Percentiles rank a stretch among this genome's conserved stretches.
phyloP scores from a whole-genome alignment of 2,329 filamentous ascomycete species.

The Mycosphaerella sp. region DNA sequence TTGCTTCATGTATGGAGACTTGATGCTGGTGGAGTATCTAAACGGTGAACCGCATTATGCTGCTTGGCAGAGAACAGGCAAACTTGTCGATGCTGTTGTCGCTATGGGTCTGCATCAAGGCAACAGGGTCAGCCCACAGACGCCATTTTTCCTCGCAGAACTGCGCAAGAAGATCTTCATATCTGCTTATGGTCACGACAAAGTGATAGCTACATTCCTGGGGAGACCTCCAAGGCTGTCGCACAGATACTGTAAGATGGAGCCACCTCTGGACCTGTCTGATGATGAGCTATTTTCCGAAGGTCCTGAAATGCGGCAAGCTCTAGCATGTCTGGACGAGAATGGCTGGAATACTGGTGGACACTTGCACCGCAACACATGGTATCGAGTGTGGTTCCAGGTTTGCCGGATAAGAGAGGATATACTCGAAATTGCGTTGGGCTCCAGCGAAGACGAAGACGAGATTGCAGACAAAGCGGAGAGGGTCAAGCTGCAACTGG shows the following conservation, averaged over 20 bases:
- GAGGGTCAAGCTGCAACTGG: constrained; percentile 36
- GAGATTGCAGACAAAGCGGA: constrained; percentile 37
- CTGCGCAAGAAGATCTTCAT: constrained; percentile 33
- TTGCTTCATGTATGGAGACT: constrained; percentile 32
- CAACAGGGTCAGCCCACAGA: constrained; percentile 28
- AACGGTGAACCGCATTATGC: constrained; percentile 32
- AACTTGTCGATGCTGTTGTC: constrained; percentile 33
- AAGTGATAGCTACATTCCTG: constrained; percentile 31
- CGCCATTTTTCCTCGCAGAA: constrained; percentile 33
- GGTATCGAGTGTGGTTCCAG: constrained; percentile 43
- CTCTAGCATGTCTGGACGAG: constrained; percentile 40
- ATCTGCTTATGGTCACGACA: constrained; percentile 33
- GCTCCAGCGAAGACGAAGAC: constrained; percentile 33
- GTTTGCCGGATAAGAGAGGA: constrained; percentile 52
- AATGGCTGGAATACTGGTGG: constrained; percentile 50
- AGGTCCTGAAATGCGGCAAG: constrained; percentile 38
- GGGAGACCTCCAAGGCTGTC: constrained; percentile 47
- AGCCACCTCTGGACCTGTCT: constrained; percentile 50
- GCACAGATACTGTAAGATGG: constrained; percentile 50
- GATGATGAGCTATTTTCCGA: constrained; percentile 47
- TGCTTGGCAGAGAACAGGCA: constrained; percentile 33
- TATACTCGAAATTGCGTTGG: constrained; percentile 53
- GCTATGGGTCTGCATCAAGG: constrained; percentile 35
- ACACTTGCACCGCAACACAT: constrained; percentile 41
- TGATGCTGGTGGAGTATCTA: constrained; percentile 30